Base-by-base conservation (phyloP, 2,329 filamentous ascomycete genomes). In the Aspergillus chevalieri region DNA sequence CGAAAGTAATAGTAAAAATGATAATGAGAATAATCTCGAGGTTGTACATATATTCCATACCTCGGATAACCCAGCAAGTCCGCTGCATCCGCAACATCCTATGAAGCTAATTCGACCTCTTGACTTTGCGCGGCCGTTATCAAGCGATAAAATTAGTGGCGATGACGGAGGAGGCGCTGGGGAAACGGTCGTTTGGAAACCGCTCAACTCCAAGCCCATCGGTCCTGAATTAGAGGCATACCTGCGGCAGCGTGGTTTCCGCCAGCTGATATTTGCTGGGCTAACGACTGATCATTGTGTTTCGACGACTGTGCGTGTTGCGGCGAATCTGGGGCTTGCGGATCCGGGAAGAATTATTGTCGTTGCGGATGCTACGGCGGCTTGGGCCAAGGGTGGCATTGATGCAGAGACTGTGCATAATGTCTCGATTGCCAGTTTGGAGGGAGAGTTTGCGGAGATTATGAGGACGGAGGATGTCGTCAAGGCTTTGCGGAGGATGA, bases 201-300 rank as follows among this genome's bases (percentile, higher is more conserved):
- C 59, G 6, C 72, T 76, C 38, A 77, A 77, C 55, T 76, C 73
- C 1, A 65, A 65, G 0, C 77, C 78, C 50, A 68, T 77, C 43
- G 74, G 72, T 4, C 76, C 74, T 1, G 55, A 64, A 0, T 64
- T 78, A 7, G 72, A 75, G 49, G 48, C 51, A 1, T 57, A 66
- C 26, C 53, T 78, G 19, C 61, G 65, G 4, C 51, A 53, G 2
- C 61, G 62, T 12, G 60, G 55, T 0, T 61, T 74, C 14, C 50
- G 65, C 8, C 71, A 74, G 50, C 60, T 76, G 0, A 50, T 76
- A 15, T 56, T 77, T 24, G 62, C 61, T 2, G 75, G 74, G 0
- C 51, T 78, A 49, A 75, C 71, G 3, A 76, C 74, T 33, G 75
- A 77, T 57, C 75, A 78, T 52, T 78, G 75, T 47, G 73, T 78